These are phyloP conservation scores for Plasmodium gonderi DNA, from an alignment of 169 alveolate species.

Conservation along the genomic window DNA sequence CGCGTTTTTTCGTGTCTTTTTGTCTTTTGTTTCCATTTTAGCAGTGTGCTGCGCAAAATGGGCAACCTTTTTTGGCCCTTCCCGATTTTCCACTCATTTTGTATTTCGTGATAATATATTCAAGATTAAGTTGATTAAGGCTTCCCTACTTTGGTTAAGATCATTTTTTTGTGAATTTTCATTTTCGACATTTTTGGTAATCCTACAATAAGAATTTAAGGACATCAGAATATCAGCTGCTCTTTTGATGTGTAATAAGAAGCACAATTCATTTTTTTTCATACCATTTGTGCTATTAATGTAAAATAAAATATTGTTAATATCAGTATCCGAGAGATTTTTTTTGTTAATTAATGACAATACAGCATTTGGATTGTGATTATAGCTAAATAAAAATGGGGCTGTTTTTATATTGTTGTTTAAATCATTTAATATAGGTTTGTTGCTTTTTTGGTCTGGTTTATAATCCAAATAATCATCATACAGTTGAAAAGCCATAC, in stretches of 20 bases:
- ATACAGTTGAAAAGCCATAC: slow-evolving; percentile 90
- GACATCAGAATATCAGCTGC: slow-evolving; percentile 51
- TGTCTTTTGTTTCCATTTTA: neutral
- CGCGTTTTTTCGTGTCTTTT: neutral
- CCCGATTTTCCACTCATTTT: slow-evolving; percentile 4
- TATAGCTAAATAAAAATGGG: slow-evolving; percentile 78
- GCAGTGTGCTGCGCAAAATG: neutral
- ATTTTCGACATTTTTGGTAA: neutral
- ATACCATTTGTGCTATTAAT: slow-evolving; percentile 49
- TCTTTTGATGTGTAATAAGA: slow-evolving; percentile 53
- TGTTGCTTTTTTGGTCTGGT: slow-evolving; percentile 78
- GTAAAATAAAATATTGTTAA: slow-evolving; percentile 22
- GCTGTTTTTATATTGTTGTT: slow-evolving; percentile 83
- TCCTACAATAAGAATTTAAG: slow-evolving; percentile 32
- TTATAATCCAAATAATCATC: slow-evolving; percentile 89
- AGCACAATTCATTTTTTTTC: slow-evolving; percentile 67
- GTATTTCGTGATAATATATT: slow-evolving; percentile 21
- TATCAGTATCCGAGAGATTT: slow-evolving; percentile 16
- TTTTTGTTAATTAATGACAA: slow-evolving; percentile 48
- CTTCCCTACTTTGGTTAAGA: slow-evolving; percentile 34
- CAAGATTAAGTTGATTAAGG: slow-evolving; percentile 6
- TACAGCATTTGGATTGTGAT: slow-evolving; percentile 35
- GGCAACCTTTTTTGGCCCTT: neutral
- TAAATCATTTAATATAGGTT: slow-evolving; percentile 88
- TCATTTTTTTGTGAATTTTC: slow-evolving; percentile 13